Conservation (phyloP, 1,284 basidiomycete genomes). For the Pterulicium gracile region DNA sequence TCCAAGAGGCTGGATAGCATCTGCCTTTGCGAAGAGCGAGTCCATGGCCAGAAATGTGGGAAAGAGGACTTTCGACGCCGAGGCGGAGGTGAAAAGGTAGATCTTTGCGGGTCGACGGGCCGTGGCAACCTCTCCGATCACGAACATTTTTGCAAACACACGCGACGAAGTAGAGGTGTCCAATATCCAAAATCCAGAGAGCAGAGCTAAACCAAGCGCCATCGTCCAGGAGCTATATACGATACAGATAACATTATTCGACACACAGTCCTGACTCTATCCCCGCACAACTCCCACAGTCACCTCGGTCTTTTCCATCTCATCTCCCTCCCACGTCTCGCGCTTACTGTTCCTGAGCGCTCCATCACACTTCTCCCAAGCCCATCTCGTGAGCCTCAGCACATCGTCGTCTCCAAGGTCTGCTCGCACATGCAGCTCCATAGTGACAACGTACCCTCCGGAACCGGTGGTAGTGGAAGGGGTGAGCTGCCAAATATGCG, state of each 20-base stretch:
- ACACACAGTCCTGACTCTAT: conserved; percentile 11
- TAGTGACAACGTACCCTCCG: conserved; percentile 58
- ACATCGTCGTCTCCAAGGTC: conserved; percentile 68
- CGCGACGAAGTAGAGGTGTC: too few relatives aligned
- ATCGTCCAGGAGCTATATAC: too few relatives aligned
- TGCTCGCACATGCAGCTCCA: conserved; percentile 66
- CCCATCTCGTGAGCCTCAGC: conserved; percentile 61
- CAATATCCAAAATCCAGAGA: too few relatives aligned
- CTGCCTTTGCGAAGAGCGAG: conserved; percentile 58
- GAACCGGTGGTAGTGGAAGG: conserved; percentile 23
- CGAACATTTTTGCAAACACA: too few relatives aligned
- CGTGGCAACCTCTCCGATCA: too few relatives aligned
- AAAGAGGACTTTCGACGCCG: too few relatives aligned
- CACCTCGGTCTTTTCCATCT: conserved; percentile 28
- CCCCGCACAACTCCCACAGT: conserved; percentile 37
- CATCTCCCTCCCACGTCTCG: conserved; percentile 18
- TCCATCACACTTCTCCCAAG: conserved; percentile 48
- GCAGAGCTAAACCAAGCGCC: too few relatives aligned
- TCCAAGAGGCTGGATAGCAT: conserved; percentile 40
- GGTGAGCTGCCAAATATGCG: conserved; percentile 80
- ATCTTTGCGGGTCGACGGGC: too few relatives aligned
- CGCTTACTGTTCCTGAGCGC: conserved; percentile 24
- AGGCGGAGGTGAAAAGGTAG: too few relatives aligned
- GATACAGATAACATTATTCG: too few relatives aligned
- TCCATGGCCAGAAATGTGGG: too few relatives aligned